These are phyloP conservation scores for Oenanthe javanica DNA, from an alignment of 140 eudicot species.

Conservation along the genomic window DNA sequence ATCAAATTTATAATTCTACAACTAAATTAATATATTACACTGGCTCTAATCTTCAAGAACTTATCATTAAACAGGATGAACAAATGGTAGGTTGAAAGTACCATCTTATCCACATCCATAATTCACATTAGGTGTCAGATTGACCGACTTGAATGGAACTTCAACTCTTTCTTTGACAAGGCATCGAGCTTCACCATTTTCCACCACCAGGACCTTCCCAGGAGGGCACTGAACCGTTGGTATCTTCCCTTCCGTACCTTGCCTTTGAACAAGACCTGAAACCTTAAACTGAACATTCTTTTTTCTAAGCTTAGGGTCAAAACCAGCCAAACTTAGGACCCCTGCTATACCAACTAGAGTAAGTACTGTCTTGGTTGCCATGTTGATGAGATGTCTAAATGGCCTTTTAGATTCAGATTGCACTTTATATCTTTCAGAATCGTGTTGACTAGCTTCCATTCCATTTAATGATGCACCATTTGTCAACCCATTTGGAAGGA, in stretches of 20 bases:
- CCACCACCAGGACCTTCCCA: slow-evolving; percentile 67
- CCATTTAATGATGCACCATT: slow-evolving; percentile 12
- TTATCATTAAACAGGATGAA: slow-evolving; percentile 22
- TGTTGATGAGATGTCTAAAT: slow-evolving; percentile 28
- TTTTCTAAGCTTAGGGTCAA: slow-evolving; percentile 46
- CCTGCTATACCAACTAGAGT: slow-evolving; percentile 61
- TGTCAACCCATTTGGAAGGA: slow-evolving; percentile 29
- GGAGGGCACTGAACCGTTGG: slow-evolving; percentile 49
- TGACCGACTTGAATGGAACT: slow-evolving; percentile 61
- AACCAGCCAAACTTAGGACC: slow-evolving; percentile 73
- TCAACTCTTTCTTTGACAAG: slow-evolving; percentile 92
- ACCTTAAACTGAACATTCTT: slow-evolving; percentile 31
- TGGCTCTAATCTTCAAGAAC: background rate
- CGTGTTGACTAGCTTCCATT: slow-evolving; percentile 11
- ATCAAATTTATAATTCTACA: background rate
- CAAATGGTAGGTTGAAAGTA: slow-evolving; percentile 26
- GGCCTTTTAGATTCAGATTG: slow-evolving; percentile 21
- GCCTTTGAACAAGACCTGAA: slow-evolving; percentile 29
- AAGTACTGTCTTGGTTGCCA: slow-evolving; percentile 57
- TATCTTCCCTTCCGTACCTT: slow-evolving; percentile 21
- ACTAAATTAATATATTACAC: background rate
- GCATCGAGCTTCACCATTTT: slow-evolving; percentile 82
- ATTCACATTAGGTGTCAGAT: slow-evolving; percentile 58
- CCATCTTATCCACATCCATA: slow-evolving; percentile 77
- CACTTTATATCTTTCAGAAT: slow-evolving; percentile 16